Base-by-base conservation (phyloP, 75 land plant genomes). In the Picea sitchensis region DNA sequence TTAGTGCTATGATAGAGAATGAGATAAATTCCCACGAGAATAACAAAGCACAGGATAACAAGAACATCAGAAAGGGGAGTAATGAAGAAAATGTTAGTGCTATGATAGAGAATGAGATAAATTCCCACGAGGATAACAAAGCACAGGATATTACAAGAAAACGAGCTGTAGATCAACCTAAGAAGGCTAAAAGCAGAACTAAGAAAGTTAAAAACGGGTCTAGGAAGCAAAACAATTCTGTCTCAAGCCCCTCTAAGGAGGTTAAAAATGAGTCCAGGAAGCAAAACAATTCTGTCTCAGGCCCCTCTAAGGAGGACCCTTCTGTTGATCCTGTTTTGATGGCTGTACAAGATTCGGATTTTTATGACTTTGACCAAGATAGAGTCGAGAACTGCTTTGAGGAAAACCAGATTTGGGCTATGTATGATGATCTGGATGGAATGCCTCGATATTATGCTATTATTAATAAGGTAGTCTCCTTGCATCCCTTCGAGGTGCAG, bases 391-490 rank as follows among this genome's bases (percentile, higher is more conserved):
- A 77, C 61, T 83, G 85, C 38, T 86, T 93, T 44, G 88, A 84
- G 78, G 86, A 86, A 79, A 91, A 92, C 65, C 93, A 94, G 74
- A 72, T 96, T 4, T 94, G 99, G 99, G 99, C 95, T 14, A 47
- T 94, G 5, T 94, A 90, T 81, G 98, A 94, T 67, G 97, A 94
- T 26, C 83, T 90, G 54, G 99, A 96, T 81, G 99, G 93, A 64
- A 94, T 96, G 95, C 99, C 99, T 41, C 86, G 99, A 38, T 91
- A 90, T 83, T 96, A 96, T 80, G 91, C 91, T 26, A 68, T 87
- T 67, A 88, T 96, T 38, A 79, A 80, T 34, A 87, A 91, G 18
- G 88, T 94, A 38, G 69, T 79, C 32, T 86, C 90, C 0, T 64
- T 79, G 26, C 83, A 83, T 76, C 97, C 98, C 5, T 96, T 96